phyloP scores from a whole-genome alignment of 1,139 yeast genomes.

The Kodamaea sp. region DNA sequence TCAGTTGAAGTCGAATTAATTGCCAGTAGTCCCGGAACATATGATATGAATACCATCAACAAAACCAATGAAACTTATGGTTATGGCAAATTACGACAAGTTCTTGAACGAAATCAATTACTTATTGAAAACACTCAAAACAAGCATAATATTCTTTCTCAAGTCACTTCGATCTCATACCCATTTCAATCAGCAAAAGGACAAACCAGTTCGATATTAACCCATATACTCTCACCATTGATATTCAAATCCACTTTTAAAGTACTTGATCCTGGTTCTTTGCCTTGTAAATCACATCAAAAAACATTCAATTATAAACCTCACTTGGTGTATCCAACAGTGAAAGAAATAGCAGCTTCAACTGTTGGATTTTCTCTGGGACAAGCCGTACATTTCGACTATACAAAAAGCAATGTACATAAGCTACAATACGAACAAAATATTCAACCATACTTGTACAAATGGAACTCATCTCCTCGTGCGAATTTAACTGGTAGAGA shows the following conservation, averaged over 20 bases:
- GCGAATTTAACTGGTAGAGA: conserved; percentile 29
- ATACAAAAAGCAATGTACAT: conserved; percentile 20
- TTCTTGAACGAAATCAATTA: conserved; percentile 32
- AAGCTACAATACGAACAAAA: conserved; percentile 31
- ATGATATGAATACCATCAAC: conserved; percentile 14
- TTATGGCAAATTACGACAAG: conserved; percentile 46
- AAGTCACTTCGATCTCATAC: conserved; percentile 58
- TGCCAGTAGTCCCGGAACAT: conserved; percentile 53
- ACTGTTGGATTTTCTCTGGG: conserved; percentile 49
- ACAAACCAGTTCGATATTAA: conserved; percentile 45
- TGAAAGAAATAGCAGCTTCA: conserved; percentile 42
- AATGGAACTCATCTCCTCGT: conserved; percentile 24
- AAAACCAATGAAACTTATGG: conserved; percentile 38
- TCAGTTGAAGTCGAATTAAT: conserved; percentile 50
- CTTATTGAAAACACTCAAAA: conserved; percentile 18
- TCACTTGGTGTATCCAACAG: conserved; percentile 53
- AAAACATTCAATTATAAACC: conserved; percentile 35
- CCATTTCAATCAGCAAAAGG: conserved; percentile 38
- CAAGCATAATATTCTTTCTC: conserved; percentile 43
- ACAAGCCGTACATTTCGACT: conserved; percentile 53
- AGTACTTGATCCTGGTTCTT: conserved; percentile 29
- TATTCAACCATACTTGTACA: conserved; percentile 31
- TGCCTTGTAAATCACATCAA: conserved; percentile 25
- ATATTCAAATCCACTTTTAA: conserved; percentile 21
- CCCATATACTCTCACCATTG: conserved; percentile 53